Base-by-base conservation (phyloP, 2,329 filamentous ascomycete genomes). In the Cercospora sp. region DNA sequence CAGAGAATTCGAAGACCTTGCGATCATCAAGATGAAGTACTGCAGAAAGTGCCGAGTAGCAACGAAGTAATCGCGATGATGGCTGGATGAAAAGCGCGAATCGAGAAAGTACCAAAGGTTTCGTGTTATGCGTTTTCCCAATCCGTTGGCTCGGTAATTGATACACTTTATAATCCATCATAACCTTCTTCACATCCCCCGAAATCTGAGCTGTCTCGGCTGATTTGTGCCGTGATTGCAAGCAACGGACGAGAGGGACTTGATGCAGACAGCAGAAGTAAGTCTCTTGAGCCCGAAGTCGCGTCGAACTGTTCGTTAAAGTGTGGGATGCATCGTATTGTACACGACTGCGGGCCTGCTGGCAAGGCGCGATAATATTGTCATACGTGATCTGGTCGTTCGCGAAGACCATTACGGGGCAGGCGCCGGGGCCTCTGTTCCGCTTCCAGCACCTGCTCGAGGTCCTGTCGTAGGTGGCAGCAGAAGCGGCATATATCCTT, bases 401-500 rank as follows among this genome's bases (percentile, higher is more conserved):
- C 8, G 26, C n/a, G 24, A 24, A n/a, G 24, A 24, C 43, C 1
- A 4, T 34, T 53, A 66, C 43, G 67, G 67, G 10, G 32, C 5
- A 45, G 64, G 64, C 26, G 67, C 67, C 9, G 67, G 67, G 28
- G 67, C 67, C 34, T 66, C 67, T 26, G 67, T 66, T 4, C 64
- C 64, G 18, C 43, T 66, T 26, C 57, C 64, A 26, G 37, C 64
- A 16, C 61, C 64, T 13, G 59, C 55, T 21, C 61, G 16, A 24
- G 61, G 24, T 30, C 68, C 78, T 32, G 81, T 78, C 57, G 83
- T 78, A 12, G 88, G 86, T 61, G 88, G 88, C 66, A 91, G 77
- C 79, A 91, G 89, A 62, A 91, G 81, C 16, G 87, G 88, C 79
- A 90, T 85, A 51, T 51, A 51, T 24, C 45, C 45, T 51, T 51